phyloP scores from a whole-genome alignment of 2,329 filamentous ascomycete species.

The Ceratocystiopsis brevicomis region DNA sequence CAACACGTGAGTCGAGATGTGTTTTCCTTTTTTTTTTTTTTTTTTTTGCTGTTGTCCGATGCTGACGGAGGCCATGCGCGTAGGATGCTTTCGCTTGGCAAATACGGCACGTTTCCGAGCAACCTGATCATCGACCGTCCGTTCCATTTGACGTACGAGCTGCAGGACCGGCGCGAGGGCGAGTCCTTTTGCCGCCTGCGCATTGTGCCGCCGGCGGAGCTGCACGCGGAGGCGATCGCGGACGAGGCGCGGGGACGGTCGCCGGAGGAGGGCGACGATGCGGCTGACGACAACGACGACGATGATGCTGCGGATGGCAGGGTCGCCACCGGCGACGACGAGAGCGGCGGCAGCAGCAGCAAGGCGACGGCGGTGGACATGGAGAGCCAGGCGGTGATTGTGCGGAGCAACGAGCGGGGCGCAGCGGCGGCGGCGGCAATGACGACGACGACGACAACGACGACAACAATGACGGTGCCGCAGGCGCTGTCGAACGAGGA shows the following conservation, averaged over 20 bases:
- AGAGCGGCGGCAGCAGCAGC: conserved; percentile 22
- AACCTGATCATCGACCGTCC: conserved; percentile 85
- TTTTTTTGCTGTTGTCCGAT: conserved; percentile 4
- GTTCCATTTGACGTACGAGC: conserved; percentile 79
- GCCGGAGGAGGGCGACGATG: conserved; percentile 23
- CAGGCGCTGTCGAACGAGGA: conserved; percentile 64
- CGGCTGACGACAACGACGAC: conserved; percentile 2
- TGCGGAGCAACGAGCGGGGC: conserved; percentile 37
- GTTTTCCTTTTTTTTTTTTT: conserved; percentile 9
- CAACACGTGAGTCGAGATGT: conserved; percentile 38
- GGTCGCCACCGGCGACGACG: conserved; percentile 9
- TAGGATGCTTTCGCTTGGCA: conserved; percentile 50
- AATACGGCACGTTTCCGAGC: conserved; percentile 78
- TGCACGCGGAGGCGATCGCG: conserved; percentile 61
- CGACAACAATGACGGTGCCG: neutral
- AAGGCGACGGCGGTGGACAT: conserved; percentile 27
- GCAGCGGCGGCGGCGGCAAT: conserved; percentile 25
- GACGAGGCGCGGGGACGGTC: conserved; percentile 14
- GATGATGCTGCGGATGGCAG: neutral
- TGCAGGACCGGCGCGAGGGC: conserved; percentile 50
- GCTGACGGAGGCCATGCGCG: conserved; percentile 2
- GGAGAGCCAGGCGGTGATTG: conserved; percentile 29
- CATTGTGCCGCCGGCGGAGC: conserved; percentile 60
- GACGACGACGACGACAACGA: conserved; percentile 33
- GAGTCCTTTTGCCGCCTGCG: conserved; percentile 52